Evolutionary conservation across 306 rosid genomes (phyloP).

Genomic region (Rosa lucieae): DNA sequence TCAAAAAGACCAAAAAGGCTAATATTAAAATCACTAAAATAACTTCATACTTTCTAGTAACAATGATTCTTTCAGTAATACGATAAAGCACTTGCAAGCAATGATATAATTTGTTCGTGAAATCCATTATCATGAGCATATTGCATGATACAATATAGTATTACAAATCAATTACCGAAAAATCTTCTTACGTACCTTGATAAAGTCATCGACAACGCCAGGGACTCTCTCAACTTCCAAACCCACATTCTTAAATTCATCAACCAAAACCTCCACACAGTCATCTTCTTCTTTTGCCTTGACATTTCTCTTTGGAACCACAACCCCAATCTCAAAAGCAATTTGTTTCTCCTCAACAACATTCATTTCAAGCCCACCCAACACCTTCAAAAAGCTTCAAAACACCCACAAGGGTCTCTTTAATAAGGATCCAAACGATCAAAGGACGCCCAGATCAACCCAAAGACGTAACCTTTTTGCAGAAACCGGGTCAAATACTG

Average conservation of each 20-base stretch:
- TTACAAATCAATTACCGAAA: not conserved
- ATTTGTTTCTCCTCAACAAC: slow-evolving; percentile 40
- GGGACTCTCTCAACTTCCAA: slow-evolving; percentile 66
- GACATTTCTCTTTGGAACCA: slow-evolving; percentile 59
- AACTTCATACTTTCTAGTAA: not conserved
- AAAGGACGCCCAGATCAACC: slow-evolving; percentile 11
- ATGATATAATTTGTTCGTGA: not conserved
- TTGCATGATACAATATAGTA: slow-evolving; percentile 2
- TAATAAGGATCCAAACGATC: slow-evolving; percentile 6
- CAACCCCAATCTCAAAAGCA: slow-evolving; percentile 81
- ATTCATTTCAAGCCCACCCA: slow-evolving; percentile 44
- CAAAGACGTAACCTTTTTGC: slow-evolving; percentile 17
- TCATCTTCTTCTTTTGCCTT: slow-evolving; percentile 47
- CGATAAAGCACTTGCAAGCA: too few species aligned
- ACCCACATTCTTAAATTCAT: slow-evolving; percentile 63
- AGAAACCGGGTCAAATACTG: slow-evolving; percentile 18
- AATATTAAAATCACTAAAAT: not conserved
- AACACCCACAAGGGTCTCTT: not conserved
- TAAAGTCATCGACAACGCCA: slow-evolving; percentile 85
- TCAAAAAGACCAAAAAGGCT: not conserved
- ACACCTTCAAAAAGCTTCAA: not conserved
- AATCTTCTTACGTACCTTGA: slow-evolving; percentile 53
- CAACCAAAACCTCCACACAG: slow-evolving; percentile 51
- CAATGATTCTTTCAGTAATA: not conserved
- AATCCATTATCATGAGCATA: not conserved